Evolutionary conservation across 2,329 filamentous ascomycete species (phyloP).

Genomic region (Alternaria incomplexa): DNA sequence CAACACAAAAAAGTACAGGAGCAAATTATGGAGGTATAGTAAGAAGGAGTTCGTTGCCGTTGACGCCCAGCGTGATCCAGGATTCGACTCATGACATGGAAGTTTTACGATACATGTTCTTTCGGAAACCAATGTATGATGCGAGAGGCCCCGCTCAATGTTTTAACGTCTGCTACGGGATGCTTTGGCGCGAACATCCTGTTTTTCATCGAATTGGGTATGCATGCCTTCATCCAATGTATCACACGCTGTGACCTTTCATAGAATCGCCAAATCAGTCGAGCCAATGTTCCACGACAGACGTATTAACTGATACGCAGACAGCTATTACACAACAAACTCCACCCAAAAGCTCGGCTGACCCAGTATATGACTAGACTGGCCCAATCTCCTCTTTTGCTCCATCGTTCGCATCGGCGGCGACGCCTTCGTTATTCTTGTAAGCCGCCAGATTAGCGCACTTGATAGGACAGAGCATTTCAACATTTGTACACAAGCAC

Average conservation of each 20-base stretch:
- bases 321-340: not conserved
- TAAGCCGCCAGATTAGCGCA: not conserved
- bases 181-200: too few relatives aligned
- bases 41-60: too few relatives aligned
- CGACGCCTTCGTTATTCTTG: not conserved
- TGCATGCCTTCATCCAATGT: not conserved
- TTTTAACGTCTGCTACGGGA: too few relatives aligned
- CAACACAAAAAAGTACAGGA: too few relatives aligned
- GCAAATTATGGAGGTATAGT: too few relatives aligned
- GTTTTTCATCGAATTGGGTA: too few relatives aligned
- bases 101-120: too few relatives aligned
- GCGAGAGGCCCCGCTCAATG: too few relatives aligned
- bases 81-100: too few relatives aligned
- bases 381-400: not conserved
- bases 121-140: too few relatives aligned
- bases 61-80: too few relatives aligned
- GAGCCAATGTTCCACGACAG: not conserved
- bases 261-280: not conserved
- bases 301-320: not conserved
- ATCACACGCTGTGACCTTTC: not conserved
- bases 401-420: not conserved
- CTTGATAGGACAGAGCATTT: not conserved
- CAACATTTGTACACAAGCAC: not conserved
- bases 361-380: not conserved
- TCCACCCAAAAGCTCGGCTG: not conserved